phyloP scores from a whole-genome alignment of 768 basidiomycete species.

The Boletus tylopilopsis region DNA sequence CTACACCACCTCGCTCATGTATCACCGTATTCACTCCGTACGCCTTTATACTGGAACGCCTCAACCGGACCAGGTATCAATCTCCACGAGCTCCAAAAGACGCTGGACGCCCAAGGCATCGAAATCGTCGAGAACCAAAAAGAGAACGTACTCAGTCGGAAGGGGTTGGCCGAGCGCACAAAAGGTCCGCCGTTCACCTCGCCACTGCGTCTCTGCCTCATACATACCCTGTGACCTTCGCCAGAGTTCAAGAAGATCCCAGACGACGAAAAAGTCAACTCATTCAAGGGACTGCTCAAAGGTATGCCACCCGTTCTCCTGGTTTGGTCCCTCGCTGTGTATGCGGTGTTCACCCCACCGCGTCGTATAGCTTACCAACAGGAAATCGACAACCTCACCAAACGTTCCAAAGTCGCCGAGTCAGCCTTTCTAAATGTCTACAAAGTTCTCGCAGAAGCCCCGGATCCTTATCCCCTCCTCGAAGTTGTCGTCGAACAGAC shows the following conservation, averaged over 20 bases:
- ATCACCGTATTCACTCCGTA: background rate
- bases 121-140: conserved; percentile 99
- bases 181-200: no score
- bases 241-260: conserved; percentile 97
- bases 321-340: background rate
- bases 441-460: conserved; percentile 94
- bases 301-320: conserved; percentile 39
- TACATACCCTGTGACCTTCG: no score
- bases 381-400: conserved; percentile 94
- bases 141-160: conserved; percentile 91
- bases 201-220: no score
- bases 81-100: conserved; percentile 87
- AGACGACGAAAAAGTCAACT: conserved; percentile 81
- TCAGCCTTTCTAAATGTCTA: conserved; percentile 96
- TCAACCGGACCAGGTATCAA: conserved; percentile 61
- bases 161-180: conserved; percentile 92
- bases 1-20: conserved; percentile 1
- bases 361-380: conserved; percentile 76
- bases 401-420: conserved; percentile 88
- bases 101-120: conserved; percentile 86
- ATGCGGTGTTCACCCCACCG: background rate
- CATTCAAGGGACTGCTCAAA: conserved; percentile 90
- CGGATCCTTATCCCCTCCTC: conserved; percentile 94
- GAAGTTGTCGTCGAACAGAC: conserved; percentile 97
- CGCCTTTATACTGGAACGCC: no score